Evolutionary conservation across 2,329 filamentous ascomycete species (phyloP).

Genomic region (Diaporthe ampelina): DNA sequence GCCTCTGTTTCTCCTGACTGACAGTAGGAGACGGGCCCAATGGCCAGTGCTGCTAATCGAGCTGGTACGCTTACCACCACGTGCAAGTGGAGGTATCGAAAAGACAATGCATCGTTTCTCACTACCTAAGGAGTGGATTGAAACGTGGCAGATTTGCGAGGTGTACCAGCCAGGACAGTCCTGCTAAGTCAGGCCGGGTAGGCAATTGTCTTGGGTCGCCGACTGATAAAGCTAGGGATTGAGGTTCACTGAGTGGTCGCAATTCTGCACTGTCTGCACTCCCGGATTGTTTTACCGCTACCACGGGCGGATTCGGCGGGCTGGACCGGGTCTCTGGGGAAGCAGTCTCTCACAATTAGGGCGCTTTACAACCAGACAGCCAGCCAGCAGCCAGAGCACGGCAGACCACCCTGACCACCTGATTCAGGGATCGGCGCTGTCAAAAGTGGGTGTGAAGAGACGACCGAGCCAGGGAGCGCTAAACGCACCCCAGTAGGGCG

Average conservation of each 20-base stretch:
- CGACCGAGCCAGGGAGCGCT: not conserved
- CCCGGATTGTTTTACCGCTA: not conserved
- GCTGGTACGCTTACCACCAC: not conserved
- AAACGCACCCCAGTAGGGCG: not conserved
- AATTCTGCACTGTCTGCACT: no score
- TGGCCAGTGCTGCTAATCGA: not conserved
- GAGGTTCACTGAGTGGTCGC: not conserved
- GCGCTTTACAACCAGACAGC: not conserved
- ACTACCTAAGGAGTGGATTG: not conserved
- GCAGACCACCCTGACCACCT: not conserved
- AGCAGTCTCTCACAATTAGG: no score
- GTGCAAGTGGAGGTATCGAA: not conserved
- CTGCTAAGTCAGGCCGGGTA: not conserved
- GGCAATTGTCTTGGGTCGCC: not conserved
- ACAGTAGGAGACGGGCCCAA: not conserved
- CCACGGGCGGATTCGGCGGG: not conserved
- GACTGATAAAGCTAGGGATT: not conserved
- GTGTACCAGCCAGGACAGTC: no score
- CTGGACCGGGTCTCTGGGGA: no score
- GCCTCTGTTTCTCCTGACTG: not conserved
- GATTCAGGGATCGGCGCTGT: slow-evolving; percentile 20
- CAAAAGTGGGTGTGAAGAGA: slow-evolving; percentile 2
- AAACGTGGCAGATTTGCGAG: slow-evolving; percentile 8
- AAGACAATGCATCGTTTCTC: not conserved
- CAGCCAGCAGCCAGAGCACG: not conserved